Percentiles rank a stretch among this genome's conserved stretches.
These are phyloP conservation scores for Lyophyllum decastes DNA, from an alignment of 768 basidiomycete species.

Conservation along the genomic window DNA sequence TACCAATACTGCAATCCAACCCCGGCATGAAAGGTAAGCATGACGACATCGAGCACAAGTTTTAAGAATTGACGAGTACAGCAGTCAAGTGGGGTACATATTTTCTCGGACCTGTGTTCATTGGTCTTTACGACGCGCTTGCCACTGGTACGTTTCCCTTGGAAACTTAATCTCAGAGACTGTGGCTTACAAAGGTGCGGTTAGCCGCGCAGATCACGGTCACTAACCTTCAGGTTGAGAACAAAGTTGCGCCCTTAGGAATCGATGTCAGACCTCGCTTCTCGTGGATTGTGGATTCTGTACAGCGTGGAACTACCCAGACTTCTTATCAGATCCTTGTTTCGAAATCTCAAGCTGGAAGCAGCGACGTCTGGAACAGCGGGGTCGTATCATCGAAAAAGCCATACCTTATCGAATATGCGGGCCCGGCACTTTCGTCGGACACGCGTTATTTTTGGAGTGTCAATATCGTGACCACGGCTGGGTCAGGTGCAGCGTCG, in stretches of 20 bases:
- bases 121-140: background rate
- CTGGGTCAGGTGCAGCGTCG: slow-evolving; percentile 19
- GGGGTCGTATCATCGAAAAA: slow-evolving; percentile 19
- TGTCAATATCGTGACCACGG: slow-evolving; percentile 22
- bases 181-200: background rate
- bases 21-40: background rate
- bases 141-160: background rate
- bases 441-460: slow-evolving; percentile 28
- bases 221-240: slow-evolving; percentile 23
- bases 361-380: slow-evolving; percentile 25
- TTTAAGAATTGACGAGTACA: background rate
- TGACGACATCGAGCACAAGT: background rate
- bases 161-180: background rate
- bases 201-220: slow-evolving; percentile 9
- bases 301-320: slow-evolving; percentile 17
- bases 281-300: slow-evolving; percentile 25
- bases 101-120: background rate
- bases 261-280: slow-evolving; percentile 29
- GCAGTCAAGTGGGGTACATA: background rate
- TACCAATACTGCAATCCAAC: background rate
- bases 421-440: slow-evolving; percentile 23
- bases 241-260: slow-evolving; percentile 22
- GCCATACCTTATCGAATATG: slow-evolving; percentile 26
- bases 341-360: slow-evolving; percentile 18
- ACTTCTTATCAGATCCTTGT: slow-evolving; percentile 25